Percentiles rank a stretch among this genome's conserved stretches.
Evolutionary conservation across 1,284 basidiomycete species (phyloP).

Genomic region (Ceraceosorus guamensis): DNA sequence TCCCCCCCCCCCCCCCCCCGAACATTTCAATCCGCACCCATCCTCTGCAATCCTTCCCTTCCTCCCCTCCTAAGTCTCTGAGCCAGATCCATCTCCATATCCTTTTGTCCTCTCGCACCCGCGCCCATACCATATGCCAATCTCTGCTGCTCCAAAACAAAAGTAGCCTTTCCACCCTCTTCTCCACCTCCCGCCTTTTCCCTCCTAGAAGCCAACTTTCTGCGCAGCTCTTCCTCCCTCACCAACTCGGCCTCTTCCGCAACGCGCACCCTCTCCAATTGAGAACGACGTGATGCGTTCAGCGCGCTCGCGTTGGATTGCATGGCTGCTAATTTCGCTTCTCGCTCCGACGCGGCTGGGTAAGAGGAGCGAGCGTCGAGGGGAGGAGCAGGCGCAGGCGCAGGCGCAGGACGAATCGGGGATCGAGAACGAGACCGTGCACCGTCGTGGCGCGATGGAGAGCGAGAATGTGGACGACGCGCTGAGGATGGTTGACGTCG

Average conservation of each 20-base stretch:
- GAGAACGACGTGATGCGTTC: conserved; percentile 56
- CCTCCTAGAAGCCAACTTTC: conserved; percentile 18
- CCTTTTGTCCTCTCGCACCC: too few species aligned
- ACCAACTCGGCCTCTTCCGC: conserved; percentile 24
- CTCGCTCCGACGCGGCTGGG: conserved; percentile 58
- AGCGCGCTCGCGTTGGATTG: conserved; percentile 62
- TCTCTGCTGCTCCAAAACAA: conserved; percentile 34
- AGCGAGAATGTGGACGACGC: conserved; percentile 15
- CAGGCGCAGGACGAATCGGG: conserved; percentile 8
- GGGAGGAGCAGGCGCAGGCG: conserved; percentile 5
- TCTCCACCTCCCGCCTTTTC: conserved; percentile 15
- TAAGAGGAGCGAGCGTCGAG: conserved; percentile 23
- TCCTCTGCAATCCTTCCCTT: not conserved
- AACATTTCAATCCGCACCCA: not conserved
- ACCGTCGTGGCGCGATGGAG: not conserved
- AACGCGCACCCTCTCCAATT: conserved; percentile 25
- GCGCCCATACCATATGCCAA: not conserved
- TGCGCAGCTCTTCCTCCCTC: conserved; percentile 29
- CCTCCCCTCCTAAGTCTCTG: not conserved
- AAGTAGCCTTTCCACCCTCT: conserved; percentile 33
- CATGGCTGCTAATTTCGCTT: conserved; percentile 80
- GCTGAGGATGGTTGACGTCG: not conserved
- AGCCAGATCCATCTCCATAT: not conserved
- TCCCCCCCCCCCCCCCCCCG: too few species aligned
- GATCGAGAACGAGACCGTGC: conserved; percentile 7